Evolutionary conservation across 2,329 filamentous ascomycete species (phyloP).

Genomic region (Aspergillus terreus): DNA sequence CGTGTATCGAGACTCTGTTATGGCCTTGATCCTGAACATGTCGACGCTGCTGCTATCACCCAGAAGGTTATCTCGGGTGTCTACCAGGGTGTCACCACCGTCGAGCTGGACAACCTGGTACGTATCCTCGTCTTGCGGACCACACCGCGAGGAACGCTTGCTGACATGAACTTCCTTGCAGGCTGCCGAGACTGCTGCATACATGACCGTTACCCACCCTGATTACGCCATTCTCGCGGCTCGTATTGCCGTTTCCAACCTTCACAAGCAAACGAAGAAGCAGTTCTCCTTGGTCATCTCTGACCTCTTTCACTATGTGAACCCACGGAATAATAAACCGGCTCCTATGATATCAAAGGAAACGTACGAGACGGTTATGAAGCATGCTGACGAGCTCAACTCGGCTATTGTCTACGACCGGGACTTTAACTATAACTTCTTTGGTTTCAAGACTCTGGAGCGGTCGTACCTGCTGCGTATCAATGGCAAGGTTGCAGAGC

Average conservation of each 20-base stretch:
- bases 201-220: constrained; percentile 99
- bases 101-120: constrained; percentile 95
- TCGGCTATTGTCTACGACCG: constrained; percentile 98
- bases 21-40: constrained; percentile 89
- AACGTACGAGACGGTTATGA: constrained; percentile 91
- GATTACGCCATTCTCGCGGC: constrained; percentile 98
- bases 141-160: background rate
- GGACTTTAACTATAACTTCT: constrained; percentile 99
- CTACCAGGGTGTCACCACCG: constrained; percentile 94
- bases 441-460: constrained; percentile 98
- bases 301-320: constrained; percentile 93
- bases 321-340: constrained; percentile 78
- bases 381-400: constrained; percentile 94
- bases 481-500: constrained; percentile 91
- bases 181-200: constrained; percentile 97
- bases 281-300: constrained; percentile 95
- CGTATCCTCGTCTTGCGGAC: constrained; percentile 30
- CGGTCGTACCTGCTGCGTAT: constrained; percentile 95
- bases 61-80: constrained; percentile 99
- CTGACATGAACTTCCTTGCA: constrained; percentile 41
- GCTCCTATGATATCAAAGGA: constrained; percentile 94
- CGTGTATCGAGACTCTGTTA: constrained; percentile 97
- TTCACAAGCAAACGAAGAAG: constrained; percentile 99
- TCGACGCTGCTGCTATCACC: constrained; percentile 96
- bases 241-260: constrained; percentile 97